Evolutionary conservation across 345 rosid genomes (phyloP), one percentile per base, ranked within the genome.

Genomic region (Noccaea bulbosa): DNA sequence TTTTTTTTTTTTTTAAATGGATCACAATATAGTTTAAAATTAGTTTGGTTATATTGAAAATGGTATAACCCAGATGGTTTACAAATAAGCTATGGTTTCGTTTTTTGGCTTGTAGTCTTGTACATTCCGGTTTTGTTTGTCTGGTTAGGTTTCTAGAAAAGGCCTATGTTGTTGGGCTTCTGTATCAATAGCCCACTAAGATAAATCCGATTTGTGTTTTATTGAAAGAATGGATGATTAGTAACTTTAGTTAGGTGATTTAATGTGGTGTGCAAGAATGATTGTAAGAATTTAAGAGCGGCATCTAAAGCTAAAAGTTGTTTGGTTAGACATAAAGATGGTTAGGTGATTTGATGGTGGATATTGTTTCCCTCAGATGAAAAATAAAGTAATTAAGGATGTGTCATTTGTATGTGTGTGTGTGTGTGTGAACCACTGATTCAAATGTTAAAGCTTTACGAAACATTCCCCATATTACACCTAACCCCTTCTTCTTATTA

Each of bases 391-490:
- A 6, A 56, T 33, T 11, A 50, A 52, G 56, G 54, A 66, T 50
- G 40, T 59, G 40, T 66, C 62, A 14, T 27, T 27, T 27, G 30
- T 20, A 2, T 27, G 30, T 58, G 33, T 20, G 22, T 27, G 30
- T 58, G 33, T 64, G 43, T 47, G 43, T 38, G 77, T 48, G 47
- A 67, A 64, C 30, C 35, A 67, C 73, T 44, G 0, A 60, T 50
- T 51, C 56, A 44, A 61, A 61, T 75, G 43, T 51, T 51, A 52
- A 62, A 74, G 56, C 78, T 74, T 60, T 74, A 74, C 34, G 43
- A 60, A 74, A 68, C 70, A 75, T 75, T 75, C 74, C 20, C 45
- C 35, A 37, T 10, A 34, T 33, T 37, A 37, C 50, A 74, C 56
- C 64, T 37, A 74, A 67, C 22, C 2, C 30, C 30, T 30, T 50